phyloP scores from a whole-genome alignment of 2,329 filamentous ascomycete species.

The Phyllosticta citribraziliensis region DNA sequence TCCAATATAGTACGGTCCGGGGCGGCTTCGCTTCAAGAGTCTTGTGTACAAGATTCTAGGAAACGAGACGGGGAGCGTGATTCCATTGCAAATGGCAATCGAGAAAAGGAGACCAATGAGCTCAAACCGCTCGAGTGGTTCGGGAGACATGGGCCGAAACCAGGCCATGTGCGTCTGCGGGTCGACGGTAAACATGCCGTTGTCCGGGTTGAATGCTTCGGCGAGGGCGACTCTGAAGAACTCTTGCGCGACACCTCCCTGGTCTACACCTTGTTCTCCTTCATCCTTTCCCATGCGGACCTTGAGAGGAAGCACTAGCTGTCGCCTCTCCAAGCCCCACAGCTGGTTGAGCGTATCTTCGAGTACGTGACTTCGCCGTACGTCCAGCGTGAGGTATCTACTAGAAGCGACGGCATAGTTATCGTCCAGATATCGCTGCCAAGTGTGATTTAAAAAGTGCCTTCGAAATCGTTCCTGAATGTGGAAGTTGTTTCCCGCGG shows the following conservation, averaged over 20 bases:
- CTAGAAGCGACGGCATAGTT: conserved; percentile 6
- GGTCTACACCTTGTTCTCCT: conserved; percentile 84
- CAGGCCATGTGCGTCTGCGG: conserved; percentile 68
- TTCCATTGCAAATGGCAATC: conserved; percentile 83
- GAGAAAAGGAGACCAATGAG: conserved; percentile 80
- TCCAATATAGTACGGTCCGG: conserved; percentile 58
- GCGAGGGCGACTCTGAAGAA: conserved; percentile 81
- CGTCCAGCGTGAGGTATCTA: conserved; percentile 34
- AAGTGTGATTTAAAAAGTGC: conserved; percentile 1
- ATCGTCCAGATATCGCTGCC: conserved; percentile 3
- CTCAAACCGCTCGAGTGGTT: conserved; percentile 83
- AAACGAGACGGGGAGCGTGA: conserved; percentile 84
- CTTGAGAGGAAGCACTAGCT: conserved; percentile 77
- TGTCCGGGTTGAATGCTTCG: conserved; percentile 67
- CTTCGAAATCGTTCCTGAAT: conserved; percentile 13
- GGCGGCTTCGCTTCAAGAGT: conserved; percentile 56
- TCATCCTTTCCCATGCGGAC: conserved; percentile 70
- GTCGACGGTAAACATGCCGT: conserved; percentile 71
- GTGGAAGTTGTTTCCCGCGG: conserved; percentile 20
- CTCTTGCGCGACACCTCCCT: conserved; percentile 91
- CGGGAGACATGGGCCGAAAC: conserved; percentile 75
- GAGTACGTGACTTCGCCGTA: conserved; percentile 33
- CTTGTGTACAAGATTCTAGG: conserved; percentile 74
- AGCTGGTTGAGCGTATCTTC: conserved; percentile 63
- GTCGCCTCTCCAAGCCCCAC: conserved; percentile 73